Evolutionary conservation across 208 protist species (phyloP), one percentile per base, ranked within the genome.

Genomic region (Crithidia mellificae): DNA sequence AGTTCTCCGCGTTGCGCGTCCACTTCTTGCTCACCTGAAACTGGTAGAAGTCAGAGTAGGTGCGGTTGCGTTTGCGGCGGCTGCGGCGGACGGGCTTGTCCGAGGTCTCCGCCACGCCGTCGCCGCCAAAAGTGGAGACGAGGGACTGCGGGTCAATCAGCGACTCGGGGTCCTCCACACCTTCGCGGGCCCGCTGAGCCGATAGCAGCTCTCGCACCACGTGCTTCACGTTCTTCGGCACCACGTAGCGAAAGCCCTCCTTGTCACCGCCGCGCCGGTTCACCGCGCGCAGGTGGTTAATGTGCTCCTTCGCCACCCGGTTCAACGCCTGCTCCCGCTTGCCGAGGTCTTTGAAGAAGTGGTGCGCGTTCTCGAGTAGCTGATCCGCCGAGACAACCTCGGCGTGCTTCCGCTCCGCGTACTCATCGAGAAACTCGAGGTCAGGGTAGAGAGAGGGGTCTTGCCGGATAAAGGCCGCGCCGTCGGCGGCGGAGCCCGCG

Each of bases 1-100:
- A 96, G 58, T 80, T 89, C 74, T 96, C 91, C 29, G 91, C 91
- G 50, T 96, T 96, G 9, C 80, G 74, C 15, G 91, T 93, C 88
- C 91, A 96, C 32, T 78, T 80, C 68, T 84, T 83, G 62, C 84
- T 92, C 49, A 96, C 88, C 79, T 96, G 91, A 64, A 91, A 96
- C 66, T 96, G 87, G 54, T 96, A 96, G 51, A 96, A 96, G 52
- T 93, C 88, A 0, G 82, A 84, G 56, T 78, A 87, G 44, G 84
- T 85, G 38, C 64, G 63, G n/a, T 70, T 77, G 38, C 74, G 81
- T 12, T 49, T 63, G 7, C 72, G 78, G 47, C 72, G 72, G 20
- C 56, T 75, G 47, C 78, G 77, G 24, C 85, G 87, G 78, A 89
- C 83, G 19, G 90, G 90, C 62, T 78, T 81, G 55, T 92, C 85